Conservation (phyloP, 371 early-diverging fungal genomes). For the Lichtheimia ramosa region DNA sequence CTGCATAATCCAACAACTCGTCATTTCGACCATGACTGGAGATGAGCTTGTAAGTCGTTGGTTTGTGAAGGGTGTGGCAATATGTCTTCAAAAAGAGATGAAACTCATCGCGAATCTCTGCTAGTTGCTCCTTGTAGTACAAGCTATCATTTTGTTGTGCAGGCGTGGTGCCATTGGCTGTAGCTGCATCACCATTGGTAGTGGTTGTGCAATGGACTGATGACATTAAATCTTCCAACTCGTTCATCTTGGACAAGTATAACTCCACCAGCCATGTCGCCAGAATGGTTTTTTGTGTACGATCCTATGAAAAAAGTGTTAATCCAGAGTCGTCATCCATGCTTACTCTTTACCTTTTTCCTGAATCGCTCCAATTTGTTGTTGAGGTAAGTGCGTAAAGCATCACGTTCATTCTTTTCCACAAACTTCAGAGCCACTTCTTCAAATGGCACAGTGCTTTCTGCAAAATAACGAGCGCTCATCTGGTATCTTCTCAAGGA, state of each 20-base stretch:
- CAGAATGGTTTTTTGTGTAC: constrained; percentile 78
- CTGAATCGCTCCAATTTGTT: constrained; percentile 64
- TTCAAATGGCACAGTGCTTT: constrained; percentile 81
- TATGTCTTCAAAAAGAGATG: constrained; percentile 67
- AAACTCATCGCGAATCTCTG: constrained; percentile 66
- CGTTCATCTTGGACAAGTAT: constrained; percentile 74
- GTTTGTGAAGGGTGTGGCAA: constrained; percentile 59
- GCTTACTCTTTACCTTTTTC: constrained; percentile 45
- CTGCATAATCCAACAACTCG: constrained; percentile 78
- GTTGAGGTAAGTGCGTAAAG: constrained; percentile 74
- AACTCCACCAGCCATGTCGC: constrained; percentile 90
- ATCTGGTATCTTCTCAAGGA: constrained; percentile 66
- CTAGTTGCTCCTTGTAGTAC: constrained; percentile 46
- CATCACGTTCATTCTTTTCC: constrained; percentile 69
- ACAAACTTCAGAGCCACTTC: constrained; percentile 81
- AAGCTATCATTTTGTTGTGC: constrained; percentile 8
- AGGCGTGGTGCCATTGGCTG: not conserved
- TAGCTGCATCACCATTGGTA: constrained; percentile 5
- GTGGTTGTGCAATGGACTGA: constrained; percentile 40
- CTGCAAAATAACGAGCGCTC: constrained; percentile 86
- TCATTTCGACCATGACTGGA: constrained; percentile 79
- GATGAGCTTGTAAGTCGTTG: constrained; percentile 78
- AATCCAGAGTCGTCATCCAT: not conserved
- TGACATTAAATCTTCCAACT: constrained; percentile 60
- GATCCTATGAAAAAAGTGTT: constrained; percentile 55